phyloP scores from a whole-genome alignment of 2,329 filamentous ascomycete species.

The Ceratocystiopsis minuta region DNA sequence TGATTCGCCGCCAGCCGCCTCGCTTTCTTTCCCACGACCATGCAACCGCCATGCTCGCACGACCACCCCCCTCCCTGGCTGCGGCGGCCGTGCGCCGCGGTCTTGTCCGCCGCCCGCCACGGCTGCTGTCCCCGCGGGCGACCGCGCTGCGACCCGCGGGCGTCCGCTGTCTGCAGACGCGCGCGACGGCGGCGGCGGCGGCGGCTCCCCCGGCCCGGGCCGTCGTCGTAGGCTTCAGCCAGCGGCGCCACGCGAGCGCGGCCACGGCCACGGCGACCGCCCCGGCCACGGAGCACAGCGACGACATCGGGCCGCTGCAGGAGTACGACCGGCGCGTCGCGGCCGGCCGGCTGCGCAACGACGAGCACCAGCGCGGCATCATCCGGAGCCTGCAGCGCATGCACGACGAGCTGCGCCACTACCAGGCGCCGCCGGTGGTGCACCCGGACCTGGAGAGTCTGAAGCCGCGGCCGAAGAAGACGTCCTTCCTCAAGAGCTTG shows the following conservation, averaged over 20 bases:
- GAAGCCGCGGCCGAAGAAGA: conserved; percentile 22
- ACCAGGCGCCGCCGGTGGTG: conserved; percentile 54
- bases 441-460: conserved; percentile 61
- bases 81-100: conserved; percentile 5
- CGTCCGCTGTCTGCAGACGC: conserved; percentile 6
- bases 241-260: conserved; percentile 4
- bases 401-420: conserved; percentile 61
- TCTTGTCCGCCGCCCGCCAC: conserved; percentile 4
- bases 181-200: background rate
- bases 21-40: background rate
- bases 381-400: conserved; percentile 80
- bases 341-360: conserved; percentile 57
- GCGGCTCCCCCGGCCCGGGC: no score
- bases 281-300: conserved; percentile 11
- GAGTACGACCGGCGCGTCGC: conserved; percentile 78
- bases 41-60: conserved; percentile 3
- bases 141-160: conserved; percentile 1
- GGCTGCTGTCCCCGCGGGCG: conserved; percentile 2
- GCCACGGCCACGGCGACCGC: conserved; percentile 8
- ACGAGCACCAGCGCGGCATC: conserved; percentile 80
- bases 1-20: background rate
- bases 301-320: conserved; percentile 50
- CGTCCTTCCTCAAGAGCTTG: conserved; percentile 39
- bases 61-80: conserved; percentile 1
- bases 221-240: no score